A percentile compares a stretch with the other conserved stretches of the same genome.
Evolutionary conservation across 768 basidiomycete genomes (phyloP).

Genomic region (Russula emetica): DNA sequence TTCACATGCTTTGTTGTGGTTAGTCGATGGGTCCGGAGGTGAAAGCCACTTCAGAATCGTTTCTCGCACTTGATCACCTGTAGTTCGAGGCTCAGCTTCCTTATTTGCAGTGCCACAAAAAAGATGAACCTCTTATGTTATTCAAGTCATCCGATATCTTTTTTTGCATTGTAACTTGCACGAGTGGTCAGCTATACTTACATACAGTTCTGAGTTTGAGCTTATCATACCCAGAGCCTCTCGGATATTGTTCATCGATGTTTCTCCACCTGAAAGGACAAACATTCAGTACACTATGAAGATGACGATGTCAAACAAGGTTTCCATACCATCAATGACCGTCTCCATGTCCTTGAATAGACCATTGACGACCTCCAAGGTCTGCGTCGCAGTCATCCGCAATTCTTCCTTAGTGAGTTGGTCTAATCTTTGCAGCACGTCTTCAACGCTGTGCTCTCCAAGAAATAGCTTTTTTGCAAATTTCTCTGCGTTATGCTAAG

Average conservation of each 20-base stretch:
- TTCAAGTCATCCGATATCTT: background rate
- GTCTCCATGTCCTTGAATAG: conserved; percentile 4
- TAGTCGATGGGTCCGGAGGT: background rate
- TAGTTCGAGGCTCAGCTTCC: background rate
- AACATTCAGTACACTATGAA: background rate
- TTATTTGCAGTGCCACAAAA: background rate
- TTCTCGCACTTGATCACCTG: background rate
- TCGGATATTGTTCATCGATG: background rate
- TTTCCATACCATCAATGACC: background rate
- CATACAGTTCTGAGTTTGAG: background rate
- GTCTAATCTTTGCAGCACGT: background rate
- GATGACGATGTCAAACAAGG: too few relatives aligned
- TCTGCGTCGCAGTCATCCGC: background rate
- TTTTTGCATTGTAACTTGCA: background rate
- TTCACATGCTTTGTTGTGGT: background rate
- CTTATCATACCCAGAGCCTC: background rate
- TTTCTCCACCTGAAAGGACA: background rate
- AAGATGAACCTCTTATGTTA: background rate
- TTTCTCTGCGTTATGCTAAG: conserved; percentile 1
- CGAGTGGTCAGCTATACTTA: background rate
- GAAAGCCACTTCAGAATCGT: background rate
- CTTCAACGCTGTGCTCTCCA: background rate
- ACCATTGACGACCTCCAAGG: background rate
- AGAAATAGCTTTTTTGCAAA: background rate
- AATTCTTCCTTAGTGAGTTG: background rate